Conservation (phyloP, 495 filamentous ascomycete genomes). For the Arthonia radiata region DNA sequence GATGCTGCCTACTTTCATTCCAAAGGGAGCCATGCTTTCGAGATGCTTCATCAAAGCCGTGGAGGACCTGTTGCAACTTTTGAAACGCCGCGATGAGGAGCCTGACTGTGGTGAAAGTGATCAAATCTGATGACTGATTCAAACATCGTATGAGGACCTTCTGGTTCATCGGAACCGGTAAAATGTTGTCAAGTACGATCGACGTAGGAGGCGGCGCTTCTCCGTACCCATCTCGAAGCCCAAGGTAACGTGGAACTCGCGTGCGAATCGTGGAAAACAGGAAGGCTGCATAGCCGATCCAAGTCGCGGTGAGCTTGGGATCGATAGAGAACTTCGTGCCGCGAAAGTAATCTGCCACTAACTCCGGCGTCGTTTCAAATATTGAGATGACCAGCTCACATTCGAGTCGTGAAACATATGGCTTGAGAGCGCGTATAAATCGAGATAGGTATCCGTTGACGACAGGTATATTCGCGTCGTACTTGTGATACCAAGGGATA, state of each 20-base stretch:
- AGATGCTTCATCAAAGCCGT: constrained; percentile 25
- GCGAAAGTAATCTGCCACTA: constrained; percentile 64
- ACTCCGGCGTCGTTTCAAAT: constrained; percentile 57
- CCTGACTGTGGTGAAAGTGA: constrained; percentile 61
- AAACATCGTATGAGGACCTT: constrained; percentile 55
- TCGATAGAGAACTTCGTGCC: constrained; percentile 68
- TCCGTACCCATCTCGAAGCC: constrained; percentile 18
- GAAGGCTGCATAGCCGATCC: constrained; percentile 80
- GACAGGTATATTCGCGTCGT: constrained; percentile 36
- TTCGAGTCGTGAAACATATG: constrained; percentile 59
- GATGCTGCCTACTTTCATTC: constrained; percentile 34
- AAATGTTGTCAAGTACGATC: constrained; percentile 56
- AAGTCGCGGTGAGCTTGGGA: constrained; percentile 71
- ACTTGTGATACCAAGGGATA: constrained; percentile 39
- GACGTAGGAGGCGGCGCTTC: constrained; percentile 46
- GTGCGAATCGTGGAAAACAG: constrained; percentile 55
- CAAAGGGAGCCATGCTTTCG: constrained; percentile 24
- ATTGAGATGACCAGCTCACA: constrained; percentile 56
- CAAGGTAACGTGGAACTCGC: constrained; percentile 44
- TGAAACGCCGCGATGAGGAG: constrained; percentile 52
- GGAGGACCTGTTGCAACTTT: constrained; percentile 40
- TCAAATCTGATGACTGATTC: constrained; percentile 42
- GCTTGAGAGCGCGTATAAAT: constrained; percentile 56
- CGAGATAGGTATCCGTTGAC: constrained; percentile 49
- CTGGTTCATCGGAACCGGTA: constrained; percentile 60